Percentiles rank a stretch among this genome's conserved stretches.
These are phyloP conservation scores for Hypericum androsaemum DNA, from an alignment of 345 rosid genomes.

Conservation along the genomic window DNA sequence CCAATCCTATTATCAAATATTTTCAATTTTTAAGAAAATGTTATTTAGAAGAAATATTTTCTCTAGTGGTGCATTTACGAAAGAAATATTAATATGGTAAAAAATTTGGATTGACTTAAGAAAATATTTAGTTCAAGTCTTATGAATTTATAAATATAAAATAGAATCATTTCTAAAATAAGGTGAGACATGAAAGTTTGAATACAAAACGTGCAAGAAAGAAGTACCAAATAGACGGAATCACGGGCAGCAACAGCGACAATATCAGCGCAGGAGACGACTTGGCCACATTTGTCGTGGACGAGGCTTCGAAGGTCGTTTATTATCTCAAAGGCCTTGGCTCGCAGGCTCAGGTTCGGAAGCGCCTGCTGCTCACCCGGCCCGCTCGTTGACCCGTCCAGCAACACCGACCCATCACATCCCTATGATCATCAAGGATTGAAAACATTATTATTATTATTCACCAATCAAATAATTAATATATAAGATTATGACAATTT, in stretches of 20 bases:
- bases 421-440: slow-evolving; percentile 35
- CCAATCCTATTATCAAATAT: too few relatives aligned
- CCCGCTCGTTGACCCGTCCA: slow-evolving; percentile 69
- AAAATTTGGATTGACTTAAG: too few relatives aligned
- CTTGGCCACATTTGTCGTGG: slow-evolving; percentile 36
- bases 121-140: too few relatives aligned
- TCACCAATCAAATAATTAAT: not conserved
- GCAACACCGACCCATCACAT: slow-evolving; percentile 76
- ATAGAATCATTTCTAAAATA: too few relatives aligned
- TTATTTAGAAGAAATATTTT: too few relatives aligned
- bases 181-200: too few relatives aligned
- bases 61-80: too few relatives aligned
- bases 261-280: slow-evolving; percentile 52
- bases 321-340: slow-evolving; percentile 34
- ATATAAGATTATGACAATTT: not conserved
- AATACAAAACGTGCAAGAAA: too few relatives aligned
- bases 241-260: slow-evolving; percentile 55
- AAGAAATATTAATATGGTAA: too few relatives aligned
- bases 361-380: slow-evolving; percentile 69
- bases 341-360: slow-evolving; percentile 45
- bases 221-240: slow-evolving; percentile 39
- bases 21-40: too few relatives aligned
- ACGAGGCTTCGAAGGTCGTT: slow-evolving; percentile 31
- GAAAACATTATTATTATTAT: too few relatives aligned
- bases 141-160: too few relatives aligned